phyloP scores from a whole-genome alignment of 768 basidiomycete species.

The Royoungia palumana region DNA sequence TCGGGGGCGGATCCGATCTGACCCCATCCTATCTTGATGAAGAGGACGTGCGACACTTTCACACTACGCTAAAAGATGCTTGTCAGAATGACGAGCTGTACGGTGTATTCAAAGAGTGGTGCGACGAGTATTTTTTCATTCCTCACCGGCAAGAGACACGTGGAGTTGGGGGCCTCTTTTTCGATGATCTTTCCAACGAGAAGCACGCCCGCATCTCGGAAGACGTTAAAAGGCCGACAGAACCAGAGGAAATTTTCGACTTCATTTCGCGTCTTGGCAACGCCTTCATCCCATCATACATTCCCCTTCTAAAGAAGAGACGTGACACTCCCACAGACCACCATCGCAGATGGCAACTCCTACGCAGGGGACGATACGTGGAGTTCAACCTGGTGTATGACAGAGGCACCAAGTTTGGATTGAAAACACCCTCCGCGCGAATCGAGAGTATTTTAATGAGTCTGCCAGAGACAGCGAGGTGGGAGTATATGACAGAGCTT shows the following conservation, averaged over 20 bases:
- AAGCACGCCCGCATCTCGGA: conserved; percentile 58
- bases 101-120: conserved; percentile 87
- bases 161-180: conserved; percentile 94
- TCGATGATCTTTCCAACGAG: conserved; percentile 82
- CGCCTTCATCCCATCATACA: conserved; percentile 85
- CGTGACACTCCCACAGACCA: conserved; percentile 58
- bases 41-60: conserved; percentile 87
- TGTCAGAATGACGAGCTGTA: conserved; percentile 75
- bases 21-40: conserved; percentile 92
- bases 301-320: conserved; percentile 75
- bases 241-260: conserved; percentile 68
- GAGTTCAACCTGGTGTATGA: conserved; percentile 92
- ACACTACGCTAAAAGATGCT: conserved; percentile 67
- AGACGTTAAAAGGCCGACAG: conserved; percentile 47
- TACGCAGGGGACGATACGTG: conserved; percentile 89
- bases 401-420: conserved; percentile 83
- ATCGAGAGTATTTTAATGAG: conserved; percentile 92
- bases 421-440: conserved; percentile 79
- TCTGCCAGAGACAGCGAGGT: conserved; percentile 79
- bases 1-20: conserved; percentile 93
- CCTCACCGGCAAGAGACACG: conserved; percentile 82
- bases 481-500: conserved; percentile 85
- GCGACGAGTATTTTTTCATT: conserved; percentile 96
- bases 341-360: conserved; percentile 87
- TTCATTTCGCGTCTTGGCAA: conserved; percentile 71